Base-by-base conservation (phyloP, 2,329 filamentous ascomycete genomes). In the Thermothelomyces thermophilus region DNA sequence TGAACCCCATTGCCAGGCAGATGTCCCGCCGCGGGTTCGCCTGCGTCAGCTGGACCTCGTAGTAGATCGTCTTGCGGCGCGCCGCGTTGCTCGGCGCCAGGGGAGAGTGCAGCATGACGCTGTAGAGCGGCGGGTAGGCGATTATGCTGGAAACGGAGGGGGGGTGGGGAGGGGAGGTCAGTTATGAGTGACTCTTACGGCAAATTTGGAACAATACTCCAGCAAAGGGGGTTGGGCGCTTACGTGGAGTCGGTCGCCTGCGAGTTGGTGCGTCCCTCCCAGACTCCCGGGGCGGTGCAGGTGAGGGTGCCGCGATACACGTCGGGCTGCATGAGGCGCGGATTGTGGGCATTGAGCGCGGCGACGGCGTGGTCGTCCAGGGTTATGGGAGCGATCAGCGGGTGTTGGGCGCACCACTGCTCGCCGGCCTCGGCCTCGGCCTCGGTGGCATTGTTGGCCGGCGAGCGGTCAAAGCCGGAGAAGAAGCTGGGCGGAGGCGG, bases 401-500 rank as follows among this genome's bases (percentile, higher is more conserved):
- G 80, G 61, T 85, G 77, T 14, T 70, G 64, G 4, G 62, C 56
- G 60, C 84, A 87, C 85, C 86, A 91, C 14, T 66, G 65, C 62
- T 83, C 77, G 46, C 82, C 87, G 2, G 77, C 76, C 20, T 79
- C 75, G 53, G 83, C 80, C 52, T 87, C 78, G 43, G 74, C 72
- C 56, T 77, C 74, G 2, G 77, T 77, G 1, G 87, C 83, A 65
- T 91, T 91, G 62, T 80, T 82, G 2, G 83, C 76, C 0, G 82
- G 80, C 11, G 84, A 88, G 28, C 66, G 69, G 52, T 86, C 80
- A 60, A 81, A 80, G 42, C 79, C 79, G 47, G 68, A 69, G 66
- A 81, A 82, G 62, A 88, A 75, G 26, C 77, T 76, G 0, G 86
- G 86, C 1, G 86, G 86, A 0, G 85, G 85, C 1, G 86, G 86